Evolutionary conservation across 345 rosid species (phyloP), one percentile per base, ranked within the genome.

Genomic region (Citrus reticulata): DNA sequence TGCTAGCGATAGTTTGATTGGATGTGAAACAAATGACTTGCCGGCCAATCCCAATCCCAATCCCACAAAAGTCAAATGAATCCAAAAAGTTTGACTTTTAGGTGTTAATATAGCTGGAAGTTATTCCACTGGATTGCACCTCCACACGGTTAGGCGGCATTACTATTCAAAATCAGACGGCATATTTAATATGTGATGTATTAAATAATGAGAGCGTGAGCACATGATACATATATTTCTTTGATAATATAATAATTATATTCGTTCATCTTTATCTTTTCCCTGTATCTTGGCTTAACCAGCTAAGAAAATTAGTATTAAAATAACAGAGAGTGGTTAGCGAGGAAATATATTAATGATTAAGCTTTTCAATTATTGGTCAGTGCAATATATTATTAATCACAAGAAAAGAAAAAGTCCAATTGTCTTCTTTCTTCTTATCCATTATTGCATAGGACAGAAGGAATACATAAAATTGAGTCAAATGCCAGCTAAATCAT

Each of bases 61-160:
- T 13, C 29, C 32, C 40, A 37, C 6, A 0, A 17, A 61, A 68
- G 78, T 82, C 78, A 78, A 71, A 74, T 11, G 30, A 75, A 82
- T 9, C 27, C n/a, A 66, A 34, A 67, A 67, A 24, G n/a, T 19
- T 78, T 69, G 81, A 78, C 81, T 54, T 78, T 74, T 75, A 25
- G 79, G 27, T n/a, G 13, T 63, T 51, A 27, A 11, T 13, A 6
- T 39, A 40, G 67, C 72, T 63, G 76, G 75, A 70, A 37, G 54
- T 39, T 61, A 39, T 25, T 27, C 68, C 77, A 40, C 37, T 27
- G 69, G 40, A 32, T 64, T 64, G 40, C 40, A 39, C 20, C 8
- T 24, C 35, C 32, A 4, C 16, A 9, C 7, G 16, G 16, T 58
- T 73, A 19, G 25, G 55, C 51, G 16, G 32, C 58, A 61, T 4